phyloP scores from a whole-genome alignment of 345 rosid species.

The Populus davidiana region DNA sequence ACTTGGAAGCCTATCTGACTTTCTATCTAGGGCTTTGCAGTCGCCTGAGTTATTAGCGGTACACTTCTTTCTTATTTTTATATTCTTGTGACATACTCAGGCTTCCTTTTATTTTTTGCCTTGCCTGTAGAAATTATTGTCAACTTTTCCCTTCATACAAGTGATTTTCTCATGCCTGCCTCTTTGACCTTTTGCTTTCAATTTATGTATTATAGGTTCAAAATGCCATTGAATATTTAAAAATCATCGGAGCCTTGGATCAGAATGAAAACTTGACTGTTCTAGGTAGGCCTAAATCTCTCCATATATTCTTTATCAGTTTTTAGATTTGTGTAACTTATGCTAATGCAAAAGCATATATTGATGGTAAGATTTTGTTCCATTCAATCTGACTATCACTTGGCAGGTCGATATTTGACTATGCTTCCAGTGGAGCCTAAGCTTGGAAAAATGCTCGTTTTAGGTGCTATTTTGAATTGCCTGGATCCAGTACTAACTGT shows the following conservation, averaged over 20 bases:
- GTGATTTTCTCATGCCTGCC: not conserved
- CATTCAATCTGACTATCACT: slow-evolving; percentile 1
- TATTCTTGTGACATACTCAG: not conserved
- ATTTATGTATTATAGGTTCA: slow-evolving; percentile 52
- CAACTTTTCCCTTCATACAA: not conserved
- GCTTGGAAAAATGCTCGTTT: slow-evolving; percentile 88
- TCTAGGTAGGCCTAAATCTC: slow-evolving; percentile 44
- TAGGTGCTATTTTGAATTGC: slow-evolving; percentile 82
- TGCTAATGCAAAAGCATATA: not conserved
- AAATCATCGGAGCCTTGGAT: slow-evolving; percentile 84
- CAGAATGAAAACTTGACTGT: slow-evolving; percentile 70
- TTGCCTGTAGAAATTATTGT: not conserved
- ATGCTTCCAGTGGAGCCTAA: slow-evolving; percentile 96
- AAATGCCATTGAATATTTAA: slow-evolving; percentile 85
- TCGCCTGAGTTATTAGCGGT: slow-evolving; percentile 87
- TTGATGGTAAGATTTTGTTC: not conserved
- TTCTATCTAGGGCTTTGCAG: slow-evolving; percentile 80
- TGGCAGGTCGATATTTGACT: slow-evolving; percentile 73
- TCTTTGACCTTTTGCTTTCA: not conserved
- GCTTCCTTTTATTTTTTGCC: not conserved
- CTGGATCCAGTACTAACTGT: slow-evolving; percentile 81
- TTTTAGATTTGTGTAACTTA: not conserved
- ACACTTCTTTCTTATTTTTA: slow-evolving; percentile 19
- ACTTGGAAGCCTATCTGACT: slow-evolving; percentile 81
- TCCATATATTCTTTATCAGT: not conserved